Percentiles rank a stretch among this genome's conserved stretches.
These are phyloP conservation scores for Acacia concinna DNA, from an alignment of 331 rosid species.

Conservation along the genomic window DNA sequence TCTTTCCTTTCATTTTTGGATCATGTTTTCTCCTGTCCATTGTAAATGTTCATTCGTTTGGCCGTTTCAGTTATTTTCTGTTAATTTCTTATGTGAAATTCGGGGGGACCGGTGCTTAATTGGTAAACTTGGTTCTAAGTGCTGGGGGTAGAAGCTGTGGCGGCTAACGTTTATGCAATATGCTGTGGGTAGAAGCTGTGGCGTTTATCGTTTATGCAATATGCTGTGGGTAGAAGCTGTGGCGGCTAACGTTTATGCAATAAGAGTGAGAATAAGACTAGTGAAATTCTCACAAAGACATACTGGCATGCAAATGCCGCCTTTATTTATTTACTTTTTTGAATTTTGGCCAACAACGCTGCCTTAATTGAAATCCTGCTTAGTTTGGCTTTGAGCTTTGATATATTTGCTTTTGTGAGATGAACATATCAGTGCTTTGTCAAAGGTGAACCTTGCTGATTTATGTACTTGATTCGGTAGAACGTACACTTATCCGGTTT, in stretches of 20 bases:
- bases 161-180: no score
- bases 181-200: no score
- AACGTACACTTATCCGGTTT: not conserved
- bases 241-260: not conserved
- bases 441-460: not conserved
- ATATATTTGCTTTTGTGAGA: not conserved
- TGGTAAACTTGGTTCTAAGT: constrained; percentile 1
- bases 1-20: not conserved
- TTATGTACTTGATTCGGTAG: not conserved
- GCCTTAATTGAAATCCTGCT: not conserved
- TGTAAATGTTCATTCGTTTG: not conserved
- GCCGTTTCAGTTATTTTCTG: not conserved
- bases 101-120: not conserved
- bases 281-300: not conserved
- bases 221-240: not conserved
- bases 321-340: not conserved
- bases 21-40: not conserved
- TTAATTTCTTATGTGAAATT: not conserved
- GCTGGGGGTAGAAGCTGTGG: not conserved
- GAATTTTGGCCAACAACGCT: not conserved
- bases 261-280: not conserved
- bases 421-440: not conserved
- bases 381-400: not conserved
- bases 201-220: not conserved
- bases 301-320: not conserved